Base-by-base conservation (phyloP, 805 yeast genomes). In the Debaryomyces prosopidis region DNA sequence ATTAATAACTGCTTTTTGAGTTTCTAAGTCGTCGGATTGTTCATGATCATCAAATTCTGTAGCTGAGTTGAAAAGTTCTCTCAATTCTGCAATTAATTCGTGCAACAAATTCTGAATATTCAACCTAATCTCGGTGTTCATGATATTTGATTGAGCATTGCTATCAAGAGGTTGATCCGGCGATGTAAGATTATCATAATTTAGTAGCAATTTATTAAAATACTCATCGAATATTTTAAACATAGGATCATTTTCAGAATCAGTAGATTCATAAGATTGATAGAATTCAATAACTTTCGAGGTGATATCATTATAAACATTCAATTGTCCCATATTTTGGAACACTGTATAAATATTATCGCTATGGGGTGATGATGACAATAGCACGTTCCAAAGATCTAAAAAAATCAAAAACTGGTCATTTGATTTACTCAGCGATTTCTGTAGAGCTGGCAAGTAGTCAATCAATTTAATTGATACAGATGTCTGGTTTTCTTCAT, bases 221-320 rank as follows among this genome's bases (percentile, higher is more conserved):
- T 47, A 46, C 4, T 19, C 31, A 5, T 50, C 62, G 42, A 47
- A 52, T 10, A 40, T 36, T 11, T 42, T 39, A 19, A 49, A 39
- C 17, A 57, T 33, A 3, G 30, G 36, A 9, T 40, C 42, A 27
- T 43, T 40, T 14, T 39, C 32, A 2, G 18, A 39, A 8, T 15
- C 33, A 1, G 32, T 27, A 10, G 39, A 20, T 30, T 58, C 51
- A 35, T 35, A 44, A 15, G 27, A 35, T 43, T 54, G 53, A 44
- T 46, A 66, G 44, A 52, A 63, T 16, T 53, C 59, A 14, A 66
- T 42, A 1, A 70, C 48, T 5, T 51, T 54, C 15, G 46, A 50
- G 15, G 54, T 62, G 3, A 68, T 59, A 5, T 54, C 50, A 36
- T 68, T 55, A 49, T 65, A 69, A 4, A 57, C 63, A 6, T 54